Base-by-base conservation (phyloP, 352 stramenopile genomes). In the Pilasporangium apinafurcum region DNA sequence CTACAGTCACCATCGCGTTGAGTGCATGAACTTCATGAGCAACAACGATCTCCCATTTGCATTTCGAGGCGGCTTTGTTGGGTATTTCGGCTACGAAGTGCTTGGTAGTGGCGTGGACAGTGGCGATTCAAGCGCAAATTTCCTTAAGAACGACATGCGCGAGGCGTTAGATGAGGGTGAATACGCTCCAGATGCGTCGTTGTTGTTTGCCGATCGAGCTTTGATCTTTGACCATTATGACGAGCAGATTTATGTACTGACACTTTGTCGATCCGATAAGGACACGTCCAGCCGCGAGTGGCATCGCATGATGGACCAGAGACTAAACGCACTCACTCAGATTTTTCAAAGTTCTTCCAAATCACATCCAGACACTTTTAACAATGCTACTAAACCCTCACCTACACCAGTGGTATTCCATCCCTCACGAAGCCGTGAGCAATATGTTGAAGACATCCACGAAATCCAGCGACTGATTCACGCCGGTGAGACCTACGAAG, bases 401-500 rank as follows among this genome's bases (percentile, higher is more conserved):
- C 4, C 33, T 28, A 13, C 18, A 40, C 5, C 16, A 12, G 65
- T 92, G 3, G 52, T 83, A 5, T 89, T 89, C 30, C 50, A 51
- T 42, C 70, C 80, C 8, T 86, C 69, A 3, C 69, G 76, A 14
- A 79, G 56, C 20, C 78, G 75, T 12, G 62, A 56, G 22, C 72
- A 83, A 57, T 98, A 98, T 51, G 48, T 93, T 29, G 39, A 61
- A 5, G 81, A 97, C 51, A 96, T 98, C 48, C 56, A 59, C 5
- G 58, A 81, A 25, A 95, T 95, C 44, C 86, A 96, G 44, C 69
- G 91, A 34, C 56, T 96, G 36, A 98, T 98, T 47, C 68, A 82
- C 39, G 72, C 76, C 14, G 94, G 94, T 12, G 92, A 98, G 58
- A 97, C 91, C 20, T 98, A 98, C 59, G 93, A 98, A 65, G 70